Evolutionary conservation across 768 basidiomycete species (phyloP).

Genomic region (Tylopilus balloui): DNA sequence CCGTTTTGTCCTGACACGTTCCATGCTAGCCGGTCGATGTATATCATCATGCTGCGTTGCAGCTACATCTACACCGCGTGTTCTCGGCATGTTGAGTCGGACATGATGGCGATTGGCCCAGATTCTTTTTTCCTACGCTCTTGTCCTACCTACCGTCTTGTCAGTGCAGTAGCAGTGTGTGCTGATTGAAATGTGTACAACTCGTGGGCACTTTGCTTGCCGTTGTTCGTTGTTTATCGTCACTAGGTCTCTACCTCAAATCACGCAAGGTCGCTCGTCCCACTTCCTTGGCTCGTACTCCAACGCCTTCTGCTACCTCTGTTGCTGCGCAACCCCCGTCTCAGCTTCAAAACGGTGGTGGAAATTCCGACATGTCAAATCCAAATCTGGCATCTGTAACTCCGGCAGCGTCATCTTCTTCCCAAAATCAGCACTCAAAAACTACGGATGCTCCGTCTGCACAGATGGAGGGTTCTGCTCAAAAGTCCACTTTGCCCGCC

Average conservation of each 20-base stretch:
- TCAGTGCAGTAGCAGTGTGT: conserved; percentile 34
- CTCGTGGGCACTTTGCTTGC: conserved; percentile 35
- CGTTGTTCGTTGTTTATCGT: conserved; percentile 32
- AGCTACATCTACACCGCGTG: conserved; percentile 32
- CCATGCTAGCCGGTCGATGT: conserved; percentile 28
- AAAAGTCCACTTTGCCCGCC: conserved; percentile 26
- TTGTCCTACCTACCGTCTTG: conserved; percentile 31
- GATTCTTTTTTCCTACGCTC: conserved; percentile 30
- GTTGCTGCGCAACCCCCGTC: conserved; percentile 30
- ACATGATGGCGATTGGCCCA: conserved; percentile 34
- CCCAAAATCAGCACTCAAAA: conserved; percentile 32
- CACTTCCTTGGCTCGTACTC: conserved; percentile 46
- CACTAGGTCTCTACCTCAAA: conserved; percentile 80
- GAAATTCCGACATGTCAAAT: conserved; percentile 35
- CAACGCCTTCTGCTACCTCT: conserved; percentile 33
- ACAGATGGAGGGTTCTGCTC: conserved; percentile 25
- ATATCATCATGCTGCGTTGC: conserved; percentile 33
- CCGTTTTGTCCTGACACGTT: conserved; percentile 25
- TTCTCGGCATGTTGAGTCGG: conserved; percentile 33
- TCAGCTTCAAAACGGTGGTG: conserved; percentile 33
- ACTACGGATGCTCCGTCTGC: conserved; percentile 26
- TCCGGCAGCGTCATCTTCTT: conserved; percentile 24
- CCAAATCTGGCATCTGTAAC: conserved; percentile 34
- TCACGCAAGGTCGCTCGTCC: conserved; percentile 73
- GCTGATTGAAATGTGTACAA: conserved; percentile 39